Evolutionary conservation across 139 green algal species (phyloP), one percentile per base, ranked within the genome.

Genomic region (Edaphochlamys debaryana): DNA sequence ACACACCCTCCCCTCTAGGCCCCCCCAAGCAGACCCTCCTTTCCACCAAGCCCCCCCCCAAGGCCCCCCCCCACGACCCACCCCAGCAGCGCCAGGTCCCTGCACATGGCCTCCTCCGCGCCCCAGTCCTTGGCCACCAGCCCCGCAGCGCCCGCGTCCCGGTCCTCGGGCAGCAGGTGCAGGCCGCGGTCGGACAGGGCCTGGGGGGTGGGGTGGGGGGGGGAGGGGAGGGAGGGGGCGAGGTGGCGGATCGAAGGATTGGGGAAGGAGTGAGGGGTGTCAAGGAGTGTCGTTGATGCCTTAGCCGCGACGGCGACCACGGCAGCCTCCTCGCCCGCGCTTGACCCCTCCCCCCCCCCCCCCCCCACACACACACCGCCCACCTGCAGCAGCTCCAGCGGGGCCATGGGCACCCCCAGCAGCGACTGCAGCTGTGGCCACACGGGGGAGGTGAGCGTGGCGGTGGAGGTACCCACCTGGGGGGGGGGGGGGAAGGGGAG

Each of bases 101-200:
- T 70, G 86, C 90, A 95, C 89, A 94, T 92, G 22, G 87, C 89
- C 41, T 48, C 50, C 84, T 94, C 92, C 15, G 81, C 79, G 1
- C 41, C 85, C 5, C 34, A 27, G 22, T 92, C 79, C 87, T 96
- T 95, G 36, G 75, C 36, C 52, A 50, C 66, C 74, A 88, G 45
- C 34, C 87, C 87, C 32, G 86, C 87, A 32, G 79, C 68, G 34
- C 50, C 60, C n/a, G 85, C 87, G 66, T 95, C 92, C 11, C 82
- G 63, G 66, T 91, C 85, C 38, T 87, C 79, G 27, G 91, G 93
- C 82, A 93, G 67, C 80, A 96, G 82, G 68, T 90, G 80, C 58
- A 95, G 52, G 0, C 91, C 94, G 5, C 79, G 74, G 48, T 81
- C 74, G 34, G 70, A 79, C 22, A 93, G 86, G 29, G 62, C 62